Conservation (phyloP, 2,329 filamentous ascomycete species). For the Chrysoporthe cubensis region DNA sequence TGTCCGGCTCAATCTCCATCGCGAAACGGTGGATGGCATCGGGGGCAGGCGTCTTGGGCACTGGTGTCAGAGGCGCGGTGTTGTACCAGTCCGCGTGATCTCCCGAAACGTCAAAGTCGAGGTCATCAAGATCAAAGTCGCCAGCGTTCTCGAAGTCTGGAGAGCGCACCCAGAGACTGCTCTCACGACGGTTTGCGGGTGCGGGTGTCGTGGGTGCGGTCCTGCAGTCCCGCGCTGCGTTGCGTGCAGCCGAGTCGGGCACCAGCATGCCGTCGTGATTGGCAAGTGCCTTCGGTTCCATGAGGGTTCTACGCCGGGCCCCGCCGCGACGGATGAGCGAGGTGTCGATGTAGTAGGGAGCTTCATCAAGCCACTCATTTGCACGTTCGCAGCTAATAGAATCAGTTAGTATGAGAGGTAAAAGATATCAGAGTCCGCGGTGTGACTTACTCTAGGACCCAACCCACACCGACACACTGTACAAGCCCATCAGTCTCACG, state of each 20-base stretch:
- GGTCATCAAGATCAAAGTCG: conserved; percentile 40
- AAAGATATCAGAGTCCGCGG: neutral
- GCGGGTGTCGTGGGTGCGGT: conserved; percentile 52
- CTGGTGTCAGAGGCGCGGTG: conserved; percentile 53
- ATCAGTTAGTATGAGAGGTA: conserved; percentile 34
- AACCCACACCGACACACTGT: conserved; percentile 84
- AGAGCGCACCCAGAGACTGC: conserved; percentile 58
- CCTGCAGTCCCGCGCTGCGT: conserved; percentile 40
- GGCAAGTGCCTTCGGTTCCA: conserved; percentile 74
- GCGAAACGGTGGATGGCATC: conserved; percentile 58
- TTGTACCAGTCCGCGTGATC: conserved; percentile 42
- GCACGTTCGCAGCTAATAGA: conserved; percentile 70
- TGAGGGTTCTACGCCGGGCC: conserved; percentile 74
- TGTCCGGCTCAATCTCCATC: conserved; percentile 51
- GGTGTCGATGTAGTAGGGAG: conserved; percentile 70
- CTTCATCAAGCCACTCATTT: conserved; percentile 77
- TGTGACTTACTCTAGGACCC: conserved; percentile 79
- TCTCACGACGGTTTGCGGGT: conserved; percentile 53
- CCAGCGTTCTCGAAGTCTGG: conserved; percentile 46
- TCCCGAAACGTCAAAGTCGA: conserved; percentile 44
- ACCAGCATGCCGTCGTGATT: conserved; percentile 71
- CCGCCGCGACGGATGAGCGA: conserved; percentile 70
- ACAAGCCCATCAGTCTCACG: conserved; percentile 73
- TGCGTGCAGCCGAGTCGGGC: conserved; percentile 38
- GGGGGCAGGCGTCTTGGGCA: conserved; percentile 62